Evolutionary conservation across 345 rosid genomes (phyloP), one percentile per base, ranked within the genome.

Genomic region (Populus pruinosa): DNA sequence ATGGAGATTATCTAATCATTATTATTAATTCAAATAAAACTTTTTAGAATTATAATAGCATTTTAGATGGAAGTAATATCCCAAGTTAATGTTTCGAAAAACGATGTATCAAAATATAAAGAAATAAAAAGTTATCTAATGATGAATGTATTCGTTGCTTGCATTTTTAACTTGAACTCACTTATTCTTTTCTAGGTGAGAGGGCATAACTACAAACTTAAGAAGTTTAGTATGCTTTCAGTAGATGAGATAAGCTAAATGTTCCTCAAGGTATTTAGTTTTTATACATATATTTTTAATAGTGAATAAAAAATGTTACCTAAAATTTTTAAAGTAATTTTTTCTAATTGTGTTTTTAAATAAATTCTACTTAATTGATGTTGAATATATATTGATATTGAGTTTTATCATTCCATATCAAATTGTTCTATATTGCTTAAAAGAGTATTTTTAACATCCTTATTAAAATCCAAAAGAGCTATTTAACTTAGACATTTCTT

Each of bases 401-500:
- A 23, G 41, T 12, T 16, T 74, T 36, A 41, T 62, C 18, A 38
- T 38, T 25, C 41, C 38, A 6, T 14, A 74, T 74, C 18, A 14
- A 13, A 53, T 17, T 41, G 39, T 39, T 39, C 2, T 21, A 31
- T 72, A 78, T 50, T 44, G 72, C 16, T 53, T 78, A 50, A 49
- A 72, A 67, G 77, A 78, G 1, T 78, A 78, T 25, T 72, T 66
- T 21, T 4, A 20, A 17, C 6, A 16, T 66, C 20, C 64, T 70
- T 56, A 21, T 9, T 25, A 49, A 18, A 72, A 47, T 23, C 23
- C 41, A 20, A 23, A 53, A 59, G 59, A 66, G 25, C 39, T 78
- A 18, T 72, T 78, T 31, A 78, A 78, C 20, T 66, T 71, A 50
- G 72, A 6, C 72, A 78, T 72, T 72, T 33, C 35, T 27, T 72